Evolutionary conservation across 768 basidiomycete genomes (phyloP).

Genomic region (Suillus ampliporus): DNA sequence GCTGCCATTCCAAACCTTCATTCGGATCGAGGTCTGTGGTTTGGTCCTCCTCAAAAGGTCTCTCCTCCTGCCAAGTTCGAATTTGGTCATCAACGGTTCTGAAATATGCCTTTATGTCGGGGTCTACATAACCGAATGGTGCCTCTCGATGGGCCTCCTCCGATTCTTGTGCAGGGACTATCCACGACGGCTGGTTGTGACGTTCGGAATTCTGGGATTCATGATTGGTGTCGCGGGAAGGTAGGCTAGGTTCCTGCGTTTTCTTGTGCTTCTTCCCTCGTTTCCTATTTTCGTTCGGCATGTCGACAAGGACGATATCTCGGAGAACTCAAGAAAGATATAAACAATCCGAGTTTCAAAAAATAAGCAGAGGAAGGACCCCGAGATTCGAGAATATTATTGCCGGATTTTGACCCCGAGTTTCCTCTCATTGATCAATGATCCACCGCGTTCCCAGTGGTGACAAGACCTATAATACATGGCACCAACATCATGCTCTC

Average conservation of each 20-base stretch:
- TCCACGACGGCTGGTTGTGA: slow-evolving; percentile 64
- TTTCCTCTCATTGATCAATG: not conserved
- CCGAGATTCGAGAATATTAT: not conserved
- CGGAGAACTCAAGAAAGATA: no score
- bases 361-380: slow-evolving; percentile 7
- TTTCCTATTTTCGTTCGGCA: slow-evolving; percentile 80
- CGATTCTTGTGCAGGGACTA: slow-evolving; percentile 49
- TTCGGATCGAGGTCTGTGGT: slow-evolving; percentile 64
- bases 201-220: slow-evolving; percentile 35
- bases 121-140: slow-evolving; percentile 90
- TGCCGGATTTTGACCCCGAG: not conserved
- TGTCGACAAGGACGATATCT: slow-evolving; percentile 29
- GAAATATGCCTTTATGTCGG: slow-evolving; percentile 93
- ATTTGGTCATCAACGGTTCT: slow-evolving; percentile 87
- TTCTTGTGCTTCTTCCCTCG: slow-evolving; percentile 80
- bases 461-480: slow-evolving; percentile 44
- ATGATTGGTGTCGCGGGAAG: slow-evolving; percentile 9
- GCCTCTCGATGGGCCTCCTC: slow-evolving; percentile 62
- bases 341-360: not conserved
- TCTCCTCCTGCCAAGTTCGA: slow-evolving; percentile 78
- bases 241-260: slow-evolving; percentile 29
- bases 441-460: not conserved
- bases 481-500: slow-evolving; percentile 80
- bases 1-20: slow-evolving; percentile 55
- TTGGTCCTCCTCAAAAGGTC: slow-evolving; percentile 41